A percentile compares a stretch with the other conserved stretches of the same genome.
These are phyloP conservation scores for Lichtheimia hyalospora DNA, from an alignment of 371 early-diverging fungal species.

Conservation along the genomic window DNA sequence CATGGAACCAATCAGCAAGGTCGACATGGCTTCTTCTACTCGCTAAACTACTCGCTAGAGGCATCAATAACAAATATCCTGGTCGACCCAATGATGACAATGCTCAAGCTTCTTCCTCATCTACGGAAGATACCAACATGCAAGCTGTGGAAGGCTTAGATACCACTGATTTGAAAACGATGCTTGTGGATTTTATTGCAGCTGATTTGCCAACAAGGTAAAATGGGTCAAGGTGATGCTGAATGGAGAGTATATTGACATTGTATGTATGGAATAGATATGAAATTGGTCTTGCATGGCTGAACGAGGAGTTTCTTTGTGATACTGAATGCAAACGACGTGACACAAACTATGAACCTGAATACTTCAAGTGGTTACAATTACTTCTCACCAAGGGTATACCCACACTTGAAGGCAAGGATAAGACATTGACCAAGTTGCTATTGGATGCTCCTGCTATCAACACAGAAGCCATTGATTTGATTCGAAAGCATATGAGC, in stretches of 20 bases:
- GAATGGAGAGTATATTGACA: background rate
- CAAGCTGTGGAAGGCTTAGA: conserved; percentile 9
- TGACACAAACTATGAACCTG: conserved; percentile 18
- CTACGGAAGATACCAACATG: background rate
- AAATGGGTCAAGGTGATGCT: no score
- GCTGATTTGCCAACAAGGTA: conserved; percentile 33
- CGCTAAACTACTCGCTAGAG: conserved; percentile 35
- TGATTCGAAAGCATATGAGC: conserved; percentile 28
- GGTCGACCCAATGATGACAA: conserved; percentile 6
- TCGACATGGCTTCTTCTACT: conserved; percentile 32
- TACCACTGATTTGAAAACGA: conserved; percentile 23
- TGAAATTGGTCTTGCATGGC: conserved; percentile 47
- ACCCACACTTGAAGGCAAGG: conserved; percentile 34
- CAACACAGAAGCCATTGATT: conserved; percentile 24
- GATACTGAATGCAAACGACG: conserved; percentile 20
- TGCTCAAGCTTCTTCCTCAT: background rate
- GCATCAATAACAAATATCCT: conserved; percentile 9
- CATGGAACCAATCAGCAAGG: conserved; percentile 16
- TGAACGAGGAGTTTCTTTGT: conserved; percentile 36
- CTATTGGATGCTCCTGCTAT: conserved; percentile 44
- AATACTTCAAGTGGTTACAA: conserved; percentile 39
- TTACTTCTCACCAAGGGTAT: conserved; percentile 28
- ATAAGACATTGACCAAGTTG: conserved; percentile 33
- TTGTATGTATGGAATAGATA: conserved; percentile 17
- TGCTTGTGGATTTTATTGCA: conserved; percentile 37